Evolutionary conservation across 106 monocot genomes (phyloP), one percentile per base, ranked within the genome.

Genomic region (Ottelia alismoides): DNA sequence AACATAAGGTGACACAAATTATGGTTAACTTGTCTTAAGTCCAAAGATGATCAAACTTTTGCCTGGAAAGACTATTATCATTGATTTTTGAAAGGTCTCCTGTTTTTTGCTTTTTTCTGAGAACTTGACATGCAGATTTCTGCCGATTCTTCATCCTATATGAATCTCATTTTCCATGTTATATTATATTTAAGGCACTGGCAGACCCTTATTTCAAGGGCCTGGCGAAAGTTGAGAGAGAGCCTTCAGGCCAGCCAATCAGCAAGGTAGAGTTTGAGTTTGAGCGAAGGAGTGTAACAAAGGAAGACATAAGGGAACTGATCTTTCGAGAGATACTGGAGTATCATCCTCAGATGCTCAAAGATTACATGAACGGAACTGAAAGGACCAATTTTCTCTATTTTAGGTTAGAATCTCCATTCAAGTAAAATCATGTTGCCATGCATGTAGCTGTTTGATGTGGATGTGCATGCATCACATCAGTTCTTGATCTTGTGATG

Each of bases 231-330:
- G 77, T 75, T 53, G 91, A 91, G 56, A 75, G 84, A 40, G 91
- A 91, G 44, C 91, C 84, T 57, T 81, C 90, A n/a, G 78, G 84
- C 48, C 84, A 84, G 27, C 84, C 80, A 43, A 85, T 85, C 27
- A 64, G 81, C 28, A 85, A 91, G 72, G 62, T 91, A 72, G 91
- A 91, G 57, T 91, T 91, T 54, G 91, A 91, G 57, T 91, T 91
- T 75, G 91, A 91, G 30, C 63, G 84, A 9, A 73, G 75, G 67
- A 81, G 74, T 44, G 72, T 84, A 32, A 81, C 75, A 16, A 81
- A 91, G 64, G 84, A 85, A 28, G 84, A 91, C 31, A 66, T 91
- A 21, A 58, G 67, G 58, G 91, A 91, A 51, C 78, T 91, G 43
- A 84, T 91, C 49, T 91, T 77, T 54, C 75, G 75, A 22, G 91